Base-by-base conservation (phyloP, 495 filamentous ascomycete species). In the Penicillium mononematosum region DNA sequence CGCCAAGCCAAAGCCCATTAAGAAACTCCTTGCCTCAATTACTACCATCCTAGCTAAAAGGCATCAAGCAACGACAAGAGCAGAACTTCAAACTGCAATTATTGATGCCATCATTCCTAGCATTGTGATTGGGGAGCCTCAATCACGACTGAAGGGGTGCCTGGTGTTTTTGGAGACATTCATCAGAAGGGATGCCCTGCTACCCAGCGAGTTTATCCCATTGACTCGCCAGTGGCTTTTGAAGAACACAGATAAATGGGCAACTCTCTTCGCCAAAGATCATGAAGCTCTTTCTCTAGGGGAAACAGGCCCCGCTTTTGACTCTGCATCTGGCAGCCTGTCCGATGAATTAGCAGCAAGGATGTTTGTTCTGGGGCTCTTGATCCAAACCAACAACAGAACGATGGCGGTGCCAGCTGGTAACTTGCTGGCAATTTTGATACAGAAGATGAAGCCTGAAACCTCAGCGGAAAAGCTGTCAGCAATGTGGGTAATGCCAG, bases 1-100 rank as follows among this genome's bases (percentile, higher is more conserved):
- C 60, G 81, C 87, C 36, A 87, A 87, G 56, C 80, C 86, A 25
- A 87, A 91, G 50, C 85, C 89, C 29, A 81, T 92, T 80, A 85
- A 85, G 65, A 86, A 90, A 59, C 76, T 92, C 0, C 69, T 95
- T 45, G 75, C 83, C 60, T 78, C 83, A 43, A 67, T 89, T 50
- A 76, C 75, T 34, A 69, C 74, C 19, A 76, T 85, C 8, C 63
- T 86, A 41, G 71, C 64, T 16, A 81, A 72, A 36, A 81, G 82
- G 52, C 78, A 81, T 9, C 55, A 67, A 68, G 49, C 61, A 64
- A 16, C 61, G 63, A 42, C 71, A 51, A 60, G 50, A 45, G 12
- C 17, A 20, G 19, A 52, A 12, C 65, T 75, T 14, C 53, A 66
- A 34, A 55, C 52, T 11, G 61, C 58, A 17, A 45, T 75, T 16